Conservation (phyloP, 306 rosid genomes). For the Sindora glabra region DNA sequence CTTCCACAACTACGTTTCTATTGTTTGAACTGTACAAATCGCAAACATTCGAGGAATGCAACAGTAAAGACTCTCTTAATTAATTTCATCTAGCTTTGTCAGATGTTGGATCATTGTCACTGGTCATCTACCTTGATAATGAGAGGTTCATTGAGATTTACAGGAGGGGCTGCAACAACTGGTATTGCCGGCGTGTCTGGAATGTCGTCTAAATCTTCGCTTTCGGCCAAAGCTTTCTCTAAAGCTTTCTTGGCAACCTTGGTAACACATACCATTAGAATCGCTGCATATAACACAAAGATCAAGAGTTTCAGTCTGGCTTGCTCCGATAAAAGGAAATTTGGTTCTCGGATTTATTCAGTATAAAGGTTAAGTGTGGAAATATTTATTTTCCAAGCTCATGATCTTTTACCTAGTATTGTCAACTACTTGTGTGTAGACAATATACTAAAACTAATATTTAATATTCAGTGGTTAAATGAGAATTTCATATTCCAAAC, state of each 20-base stretch:
- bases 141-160: constrained; percentile 43
- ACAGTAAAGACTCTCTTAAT: too few species aligned
- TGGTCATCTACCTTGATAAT: constrained; percentile 42
- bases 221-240: constrained; percentile 84
- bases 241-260: constrained; percentile 77
- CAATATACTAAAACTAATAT: too few species aligned
- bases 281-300: constrained; percentile 42
- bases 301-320: neutral
- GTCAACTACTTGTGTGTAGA: too few species aligned
- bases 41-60: too few species aligned
- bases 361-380: neutral
- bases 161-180: constrained; percentile 22
- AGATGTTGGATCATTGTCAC: too few species aligned
- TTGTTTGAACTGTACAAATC: too few species aligned
- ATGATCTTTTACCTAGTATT: too few species aligned
- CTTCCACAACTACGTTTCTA: too few species aligned
- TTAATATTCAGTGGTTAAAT: too few species aligned
- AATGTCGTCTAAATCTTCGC: constrained; percentile 35
- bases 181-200: constrained; percentile 31
- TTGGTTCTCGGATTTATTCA: neutral
- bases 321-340: neutral
- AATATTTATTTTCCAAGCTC: neutral
- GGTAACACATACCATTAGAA: constrained; percentile 61
- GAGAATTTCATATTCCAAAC: neutral
- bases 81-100: too few species aligned